Base-by-base conservation (phyloP, 2,329 filamentous ascomycete species). In the Colletotrichum sojae region DNA sequence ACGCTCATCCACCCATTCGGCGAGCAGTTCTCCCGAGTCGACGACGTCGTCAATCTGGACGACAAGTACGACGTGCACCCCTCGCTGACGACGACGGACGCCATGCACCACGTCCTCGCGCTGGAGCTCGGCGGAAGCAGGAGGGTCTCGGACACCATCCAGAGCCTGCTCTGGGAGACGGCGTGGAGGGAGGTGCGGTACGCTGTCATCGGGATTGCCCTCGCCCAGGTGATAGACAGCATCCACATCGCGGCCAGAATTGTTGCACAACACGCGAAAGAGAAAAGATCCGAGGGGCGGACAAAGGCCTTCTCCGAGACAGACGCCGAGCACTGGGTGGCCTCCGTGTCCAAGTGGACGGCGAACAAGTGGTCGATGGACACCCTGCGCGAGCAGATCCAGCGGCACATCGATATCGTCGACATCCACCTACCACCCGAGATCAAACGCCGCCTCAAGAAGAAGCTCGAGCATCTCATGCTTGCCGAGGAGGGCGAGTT, bases 21-120 rank as follows among this genome's bases (percentile, higher is more conserved):
- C 51, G 73, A 76, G 56, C 65, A 71, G 1, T 76, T 75, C 39
- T 69, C 67, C 10, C 63, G 64, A 5, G 67, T 71, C 1, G 73
- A 73, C 9, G 68, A 71, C 16, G 72, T 71, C 10, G 71, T 73
- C n/a, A 73, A 76, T 36, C 62, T 76, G 1, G 75, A 76, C 62
- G 74, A 74, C n/a, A 70, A 74, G 49, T 76, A 76, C 51, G 75
- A 76, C 55, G 74, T 76, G 2, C 75, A 76, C 20, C 75, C 75
- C 27, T 73, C 71, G 6, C 71, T 76, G 12, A 74, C 73, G 27
- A 76, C 74, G 2, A 75, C 74, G n/a, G 75, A 76, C 48, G 75
- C 75, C 22, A 72, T 73, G 52, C 74, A 76, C 20, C 75, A 76
- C 36, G 75, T 76, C 6, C 59, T 76, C 15, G 70, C 76, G 6